Evolutionary conservation across 352 stramenopile genomes (phyloP).

Genomic region (Globisporangium polare): DNA sequence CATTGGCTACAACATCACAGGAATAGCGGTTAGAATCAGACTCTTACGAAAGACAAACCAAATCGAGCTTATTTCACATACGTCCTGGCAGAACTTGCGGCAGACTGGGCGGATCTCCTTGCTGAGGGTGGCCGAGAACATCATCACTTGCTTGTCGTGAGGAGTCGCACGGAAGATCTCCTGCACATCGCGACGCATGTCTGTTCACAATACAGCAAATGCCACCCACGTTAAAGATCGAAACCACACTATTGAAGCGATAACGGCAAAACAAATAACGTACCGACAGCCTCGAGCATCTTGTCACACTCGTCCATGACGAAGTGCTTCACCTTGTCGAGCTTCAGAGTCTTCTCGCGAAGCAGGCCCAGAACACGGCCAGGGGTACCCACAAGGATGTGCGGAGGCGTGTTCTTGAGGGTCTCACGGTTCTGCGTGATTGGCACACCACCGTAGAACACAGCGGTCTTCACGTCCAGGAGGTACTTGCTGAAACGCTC

Average conservation of each 20-base stretch:
- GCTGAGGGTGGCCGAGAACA: conserved; percentile 99
- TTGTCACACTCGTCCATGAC: conserved; percentile 99
- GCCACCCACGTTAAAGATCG: not conserved
- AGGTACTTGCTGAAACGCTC: conserved; percentile 99
- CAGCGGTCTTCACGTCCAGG: conserved; percentile 93
- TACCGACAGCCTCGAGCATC: conserved; percentile 96
- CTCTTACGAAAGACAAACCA: not conserved
- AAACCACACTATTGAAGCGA: not conserved
- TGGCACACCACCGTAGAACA: conserved; percentile 96
- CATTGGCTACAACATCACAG: conserved; percentile 81
- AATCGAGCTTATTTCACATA: conserved; percentile 41
- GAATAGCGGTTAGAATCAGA: not conserved
- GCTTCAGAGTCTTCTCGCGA: conserved; percentile 95
- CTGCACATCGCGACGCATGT: conserved; percentile 99
- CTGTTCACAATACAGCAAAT: conserved; percentile 28
- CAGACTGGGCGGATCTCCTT: conserved; percentile 99
- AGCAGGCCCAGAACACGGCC: conserved; percentile 91
- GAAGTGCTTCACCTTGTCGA: conserved; percentile 99
- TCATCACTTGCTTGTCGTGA: conserved; percentile 99
- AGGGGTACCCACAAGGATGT: conserved; percentile 98
- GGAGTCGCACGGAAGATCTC: conserved; percentile 99
- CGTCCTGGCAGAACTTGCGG: conserved; percentile 99
- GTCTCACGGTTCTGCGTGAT: conserved; percentile 95
- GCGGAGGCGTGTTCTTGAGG: conserved; percentile 95
- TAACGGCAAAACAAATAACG: conserved; percentile 16